A percentile compares a stretch with the other conserved stretches of the same genome.
These are phyloP conservation scores for Bullera alba DNA, from an alignment of 768 basidiomycete species.

Conservation along the genomic window DNA sequence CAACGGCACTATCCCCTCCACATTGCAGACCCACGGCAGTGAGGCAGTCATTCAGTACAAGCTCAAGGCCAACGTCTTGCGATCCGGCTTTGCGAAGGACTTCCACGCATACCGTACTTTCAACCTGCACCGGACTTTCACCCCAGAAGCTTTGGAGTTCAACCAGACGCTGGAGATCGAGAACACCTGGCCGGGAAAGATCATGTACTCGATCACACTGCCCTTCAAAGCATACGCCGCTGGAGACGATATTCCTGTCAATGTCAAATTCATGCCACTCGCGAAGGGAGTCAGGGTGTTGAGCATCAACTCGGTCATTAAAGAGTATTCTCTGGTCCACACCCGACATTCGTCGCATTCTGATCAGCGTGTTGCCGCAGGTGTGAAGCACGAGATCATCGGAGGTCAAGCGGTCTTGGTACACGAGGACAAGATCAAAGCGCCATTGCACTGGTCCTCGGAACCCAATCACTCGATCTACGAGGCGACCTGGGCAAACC, in stretches of 20 bases:
- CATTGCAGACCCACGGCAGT: constrained; percentile 53
- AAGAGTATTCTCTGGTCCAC: constrained; percentile 62
- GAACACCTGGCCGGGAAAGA: constrained; percentile 94
- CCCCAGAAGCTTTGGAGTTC: constrained; percentile 80
- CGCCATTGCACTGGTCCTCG: constrained; percentile 10
- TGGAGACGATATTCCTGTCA: constrained; percentile 72
- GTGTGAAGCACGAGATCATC: constrained; percentile 62
- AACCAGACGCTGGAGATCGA: constrained; percentile 85
- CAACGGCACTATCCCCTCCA: constrained; percentile 77
- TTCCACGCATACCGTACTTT: constrained; percentile 60
- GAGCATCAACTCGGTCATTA: constrained; percentile 60
- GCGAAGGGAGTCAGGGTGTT: constrained; percentile 73
- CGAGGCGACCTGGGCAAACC: no score
- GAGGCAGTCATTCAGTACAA: constrained; percentile 73
- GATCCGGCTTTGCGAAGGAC: constrained; percentile 66
- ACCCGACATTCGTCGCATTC: constrained; percentile 58
- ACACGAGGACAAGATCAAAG: constrained; percentile 9
- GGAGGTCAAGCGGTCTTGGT: constrained; percentile 49
- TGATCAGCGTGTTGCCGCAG: constrained; percentile 57
- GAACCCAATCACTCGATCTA: not conserved
- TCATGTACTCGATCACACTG: constrained; percentile 84
- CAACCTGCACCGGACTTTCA: constrained; percentile 64
- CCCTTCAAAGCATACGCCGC: constrained; percentile 95
- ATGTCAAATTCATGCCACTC: constrained; percentile 80
- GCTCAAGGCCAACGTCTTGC: constrained; percentile 73